These are phyloP conservation scores for Arthroderma sp. DNA, from an alignment of 2,329 filamentous ascomycete genomes.

Conservation along the genomic window DNA sequence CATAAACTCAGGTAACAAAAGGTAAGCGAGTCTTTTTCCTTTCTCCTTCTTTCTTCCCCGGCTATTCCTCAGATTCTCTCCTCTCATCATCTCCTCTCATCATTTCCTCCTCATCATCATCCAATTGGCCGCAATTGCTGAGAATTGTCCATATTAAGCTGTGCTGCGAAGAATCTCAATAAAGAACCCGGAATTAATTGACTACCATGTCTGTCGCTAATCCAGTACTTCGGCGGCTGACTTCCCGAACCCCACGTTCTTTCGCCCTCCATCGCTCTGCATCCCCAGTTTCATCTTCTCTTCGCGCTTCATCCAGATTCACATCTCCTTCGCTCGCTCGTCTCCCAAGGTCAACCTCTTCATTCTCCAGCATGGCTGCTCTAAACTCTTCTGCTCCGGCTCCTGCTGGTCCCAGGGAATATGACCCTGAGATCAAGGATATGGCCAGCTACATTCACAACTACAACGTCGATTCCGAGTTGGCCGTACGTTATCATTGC, in stretches of 20 bases:
- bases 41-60: neutral
- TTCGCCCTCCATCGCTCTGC: constrained; percentile 32
- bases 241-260: constrained; percentile 28
- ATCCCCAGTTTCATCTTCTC: constrained; percentile 29
- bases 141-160: neutral
- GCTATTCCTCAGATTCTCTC: constrained; percentile 2
- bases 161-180: neutral
- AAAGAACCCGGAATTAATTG: constrained; percentile 1
- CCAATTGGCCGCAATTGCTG: constrained; percentile 7
- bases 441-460: constrained; percentile 93
- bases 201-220: constrained; percentile 26
- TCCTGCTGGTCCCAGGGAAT: constrained; percentile 39
- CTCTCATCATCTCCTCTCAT: constrained; percentile 20
- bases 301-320: constrained; percentile 21
- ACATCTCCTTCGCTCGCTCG: constrained; percentile 14
- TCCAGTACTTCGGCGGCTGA: constrained; percentile 29
- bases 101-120: constrained; percentile 31
- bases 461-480: constrained; percentile 76
- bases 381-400: constrained; percentile 26
- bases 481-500: constrained; percentile 56
- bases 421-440: constrained; percentile 86
- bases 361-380: constrained; percentile 33
- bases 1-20: neutral
- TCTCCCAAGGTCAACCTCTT: constrained; percentile 15
- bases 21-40: neutral